Evolutionary conservation across 768 basidiomycete genomes (phyloP).

Genomic region (Bullera alba): DNA sequence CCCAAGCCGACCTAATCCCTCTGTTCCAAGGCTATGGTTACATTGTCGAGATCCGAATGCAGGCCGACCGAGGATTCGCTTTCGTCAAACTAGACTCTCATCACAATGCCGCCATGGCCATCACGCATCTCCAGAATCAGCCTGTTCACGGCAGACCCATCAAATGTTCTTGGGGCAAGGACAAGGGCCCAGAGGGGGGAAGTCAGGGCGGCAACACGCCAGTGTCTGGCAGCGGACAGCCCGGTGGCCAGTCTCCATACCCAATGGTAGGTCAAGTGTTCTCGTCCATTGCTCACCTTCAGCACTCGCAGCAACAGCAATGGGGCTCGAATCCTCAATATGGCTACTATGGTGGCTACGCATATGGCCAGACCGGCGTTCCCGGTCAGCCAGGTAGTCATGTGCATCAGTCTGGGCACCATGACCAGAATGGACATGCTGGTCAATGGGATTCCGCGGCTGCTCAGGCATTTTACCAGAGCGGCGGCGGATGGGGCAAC

Average conservation of each 20-base stretch:
- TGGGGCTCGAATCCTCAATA: conserved; percentile 23
- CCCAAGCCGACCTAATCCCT: conserved; percentile 94
- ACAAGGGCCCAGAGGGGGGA: conserved; percentile 51
- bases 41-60: conserved; percentile 97
- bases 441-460: conserved; percentile 31
- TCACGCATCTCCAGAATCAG: conserved; percentile 91
- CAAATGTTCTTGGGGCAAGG: conserved; percentile 99
- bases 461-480: conserved; percentile 21
- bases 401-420: background rate
- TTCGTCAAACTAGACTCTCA: conserved; percentile 98
- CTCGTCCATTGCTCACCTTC: conserved; percentile 57
- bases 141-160: conserved; percentile 95
- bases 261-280: conserved; percentile 72
- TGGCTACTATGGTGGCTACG: conserved; percentile 36
- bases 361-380: conserved; percentile 28
- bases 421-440: conserved; percentile 2
- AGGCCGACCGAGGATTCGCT: conserved; percentile 95
- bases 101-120: conserved; percentile 96
- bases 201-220: conserved; percentile 60
- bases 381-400: conserved; percentile 34
- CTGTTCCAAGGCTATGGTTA: conserved; percentile 93
- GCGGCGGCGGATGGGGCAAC: conserved; percentile 26
- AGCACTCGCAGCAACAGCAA: background rate
- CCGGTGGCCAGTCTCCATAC: conserved; percentile 54
- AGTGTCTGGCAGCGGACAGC: no score